Evolutionary conservation across 768 basidiomycete species (phyloP).

Genomic region (Trametes sanguinea): DNA sequence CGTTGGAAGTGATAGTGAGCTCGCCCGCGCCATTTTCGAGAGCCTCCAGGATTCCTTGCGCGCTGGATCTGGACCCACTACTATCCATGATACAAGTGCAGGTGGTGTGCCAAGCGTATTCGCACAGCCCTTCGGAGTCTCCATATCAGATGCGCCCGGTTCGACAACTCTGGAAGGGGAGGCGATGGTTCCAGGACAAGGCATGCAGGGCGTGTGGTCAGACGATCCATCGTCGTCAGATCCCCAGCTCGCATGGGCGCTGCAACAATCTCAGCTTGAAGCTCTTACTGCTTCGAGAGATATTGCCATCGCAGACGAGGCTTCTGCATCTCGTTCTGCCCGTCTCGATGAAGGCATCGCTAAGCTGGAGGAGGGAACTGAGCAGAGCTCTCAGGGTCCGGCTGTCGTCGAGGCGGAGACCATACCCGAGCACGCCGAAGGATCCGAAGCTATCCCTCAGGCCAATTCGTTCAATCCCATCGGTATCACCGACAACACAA

Average conservation of each 20-base stretch:
- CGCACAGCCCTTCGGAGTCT: slow-evolving; percentile 14
- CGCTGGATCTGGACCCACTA: not conserved
- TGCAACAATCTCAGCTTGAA: slow-evolving; percentile 29
- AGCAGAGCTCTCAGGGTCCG: too few species aligned
- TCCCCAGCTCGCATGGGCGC: slow-evolving; percentile 33
- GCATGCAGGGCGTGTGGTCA: not conserved
- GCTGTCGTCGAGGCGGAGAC: too few species aligned
- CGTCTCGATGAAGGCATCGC: too few species aligned
- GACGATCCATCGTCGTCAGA: not conserved
- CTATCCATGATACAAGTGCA: not conserved
- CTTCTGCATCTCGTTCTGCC: not conserved
- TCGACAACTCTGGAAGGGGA: not conserved
- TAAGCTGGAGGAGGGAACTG: too few species aligned
- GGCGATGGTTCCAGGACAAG: not conserved
- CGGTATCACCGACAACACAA: not conserved
- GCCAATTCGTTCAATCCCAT: not conserved
- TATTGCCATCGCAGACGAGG: not conserved
- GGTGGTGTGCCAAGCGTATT: not conserved
- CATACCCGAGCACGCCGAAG: too few species aligned
- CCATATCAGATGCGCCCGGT: slow-evolving; percentile 1
- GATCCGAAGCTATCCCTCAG: not conserved
- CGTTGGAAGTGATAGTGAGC: slow-evolving; percentile 19
- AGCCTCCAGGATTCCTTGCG: slow-evolving; percentile 23
- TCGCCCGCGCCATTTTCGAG: slow-evolving; percentile 27
- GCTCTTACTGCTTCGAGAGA: not conserved